These are phyloP conservation scores for Backusella luteola DNA, from an alignment of 192 early-diverging fungal genomes.

Conservation along the genomic window DNA sequence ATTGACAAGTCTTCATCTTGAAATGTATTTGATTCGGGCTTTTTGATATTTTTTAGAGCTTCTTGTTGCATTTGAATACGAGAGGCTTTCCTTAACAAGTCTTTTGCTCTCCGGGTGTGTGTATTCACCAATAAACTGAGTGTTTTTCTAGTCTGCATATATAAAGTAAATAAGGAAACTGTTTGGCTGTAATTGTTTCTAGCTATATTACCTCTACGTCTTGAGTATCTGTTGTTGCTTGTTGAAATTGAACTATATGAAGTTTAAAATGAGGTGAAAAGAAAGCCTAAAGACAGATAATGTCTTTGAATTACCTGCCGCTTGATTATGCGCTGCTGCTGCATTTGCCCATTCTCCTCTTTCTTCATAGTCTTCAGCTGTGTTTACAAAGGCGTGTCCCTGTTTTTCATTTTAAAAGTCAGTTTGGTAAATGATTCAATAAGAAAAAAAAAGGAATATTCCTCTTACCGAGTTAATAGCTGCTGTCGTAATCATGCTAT, in stretches of 20 bases:
- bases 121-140: conserved; percentile 64
- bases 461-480: neutral
- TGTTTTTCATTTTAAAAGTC: conserved; percentile 33
- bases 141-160: conserved; percentile 55
- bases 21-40: neutral
- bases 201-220: conserved; percentile 50
- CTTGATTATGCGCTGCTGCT: conserved; percentile 60
- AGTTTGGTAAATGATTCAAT: neutral
- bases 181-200: neutral
- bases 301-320: conserved; percentile 52
- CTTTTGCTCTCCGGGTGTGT: conserved; percentile 67
- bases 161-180: neutral
- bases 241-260: conserved; percentile 52
- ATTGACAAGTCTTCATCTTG: conserved; percentile 2
- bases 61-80: neutral
- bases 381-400: conserved; percentile 64
- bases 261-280: neutral
- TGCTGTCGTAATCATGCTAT: conserved; percentile 3
- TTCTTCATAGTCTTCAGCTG: conserved; percentile 62
- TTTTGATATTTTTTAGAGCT: neutral
- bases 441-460: too few species aligned
- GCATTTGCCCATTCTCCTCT: conserved; percentile 57
- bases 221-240: conserved; percentile 52
- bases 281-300: neutral
- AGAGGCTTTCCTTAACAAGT: conserved; percentile 47